Evolutionary conservation across 176 grass and related monocot species (phyloP).

Genomic region (Puccinellia tenuiflora): DNA sequence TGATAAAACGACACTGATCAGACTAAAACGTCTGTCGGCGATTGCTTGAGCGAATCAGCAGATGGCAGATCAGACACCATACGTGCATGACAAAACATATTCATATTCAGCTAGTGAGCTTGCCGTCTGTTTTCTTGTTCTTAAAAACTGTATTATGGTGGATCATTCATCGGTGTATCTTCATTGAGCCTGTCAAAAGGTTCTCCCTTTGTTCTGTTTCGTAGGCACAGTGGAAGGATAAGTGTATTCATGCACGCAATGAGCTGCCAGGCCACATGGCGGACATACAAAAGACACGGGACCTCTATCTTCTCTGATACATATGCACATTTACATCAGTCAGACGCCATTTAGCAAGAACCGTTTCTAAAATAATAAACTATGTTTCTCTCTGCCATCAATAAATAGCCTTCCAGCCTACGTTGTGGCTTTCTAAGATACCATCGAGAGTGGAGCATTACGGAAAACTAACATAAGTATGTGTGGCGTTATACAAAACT

Average conservation of each 20-base stretch:
- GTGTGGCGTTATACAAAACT: too few species aligned
- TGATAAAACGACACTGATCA: not conserved
- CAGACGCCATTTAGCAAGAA: too few species aligned
- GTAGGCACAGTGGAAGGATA: not conserved
- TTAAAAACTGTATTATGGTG: slow-evolving; percentile 4
- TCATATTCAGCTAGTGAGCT: not conserved
- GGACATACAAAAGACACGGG: not conserved
- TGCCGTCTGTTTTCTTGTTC: not conserved
- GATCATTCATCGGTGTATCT: not conserved
- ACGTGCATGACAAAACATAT: not conserved
- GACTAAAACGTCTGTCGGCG: not conserved
- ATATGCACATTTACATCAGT: not conserved
- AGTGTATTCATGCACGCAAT: not conserved
- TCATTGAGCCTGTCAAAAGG: not conserved
- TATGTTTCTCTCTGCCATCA: too few species aligned
- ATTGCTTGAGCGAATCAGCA: not conserved
- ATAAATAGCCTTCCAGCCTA: too few species aligned
- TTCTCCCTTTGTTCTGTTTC: not conserved
- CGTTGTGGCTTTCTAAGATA: too few species aligned
- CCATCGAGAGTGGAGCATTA: too few species aligned
- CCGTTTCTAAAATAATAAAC: too few species aligned
- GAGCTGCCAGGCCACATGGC: not conserved
- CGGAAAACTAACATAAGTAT: too few species aligned
- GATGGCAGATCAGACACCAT: not conserved
- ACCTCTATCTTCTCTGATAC: not conserved